Base-by-base conservation (phyloP, 2,329 filamentous ascomycete species). In the Trichophyton verrucosum region DNA sequence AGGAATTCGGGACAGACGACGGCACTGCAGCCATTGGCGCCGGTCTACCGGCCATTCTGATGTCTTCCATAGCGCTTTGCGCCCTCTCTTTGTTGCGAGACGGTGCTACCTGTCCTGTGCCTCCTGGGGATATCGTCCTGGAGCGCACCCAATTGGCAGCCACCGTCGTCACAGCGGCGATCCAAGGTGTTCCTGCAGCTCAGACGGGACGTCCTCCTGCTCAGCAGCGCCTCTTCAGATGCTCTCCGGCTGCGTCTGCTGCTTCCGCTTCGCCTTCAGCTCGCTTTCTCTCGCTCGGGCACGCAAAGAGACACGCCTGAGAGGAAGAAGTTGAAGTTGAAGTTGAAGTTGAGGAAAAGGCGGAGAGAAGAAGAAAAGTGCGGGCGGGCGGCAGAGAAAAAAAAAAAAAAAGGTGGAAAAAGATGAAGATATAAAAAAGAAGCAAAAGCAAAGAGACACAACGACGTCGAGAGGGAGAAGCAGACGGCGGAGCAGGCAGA, bases 31-130 rank as follows among this genome's bases (percentile, higher is more conserved):
- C 55, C 44, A 51, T 33, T n/a, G 61, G 55, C 36, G 53, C 40
- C 22, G 61, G 60, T 27, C 51, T 58, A 46, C 55, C 57, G 47
- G 58, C 38, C 55, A 60, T 63, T 60, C 33, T 61, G 56, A 63
- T 55, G 30, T 44, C 59, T 36, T 61, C 49, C 61, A 63, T 63
- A n/a, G 30, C 17, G 33, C 8, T 38, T 13, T 38, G 3, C 33
- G 3, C n/a, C 8, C 27, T 55, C 38, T 22, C 11, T 17, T 30
- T 44, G 13, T 22, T n/a, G 27, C 27, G 8, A 9, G 51, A 13
- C 33, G 24, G 51, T 33, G 33, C 17, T 27, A 15, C 15, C 20
- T n/a, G 15, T 27, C n/a, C 51, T 38, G 33, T 38, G 33, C 11
- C 33, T 38, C 33, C 11, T 13, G 33, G 33, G 33, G 27, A 30